phyloP scores from a whole-genome alignment of 2,329 filamentous ascomycete species.

The Hysterium pulicare region DNA sequence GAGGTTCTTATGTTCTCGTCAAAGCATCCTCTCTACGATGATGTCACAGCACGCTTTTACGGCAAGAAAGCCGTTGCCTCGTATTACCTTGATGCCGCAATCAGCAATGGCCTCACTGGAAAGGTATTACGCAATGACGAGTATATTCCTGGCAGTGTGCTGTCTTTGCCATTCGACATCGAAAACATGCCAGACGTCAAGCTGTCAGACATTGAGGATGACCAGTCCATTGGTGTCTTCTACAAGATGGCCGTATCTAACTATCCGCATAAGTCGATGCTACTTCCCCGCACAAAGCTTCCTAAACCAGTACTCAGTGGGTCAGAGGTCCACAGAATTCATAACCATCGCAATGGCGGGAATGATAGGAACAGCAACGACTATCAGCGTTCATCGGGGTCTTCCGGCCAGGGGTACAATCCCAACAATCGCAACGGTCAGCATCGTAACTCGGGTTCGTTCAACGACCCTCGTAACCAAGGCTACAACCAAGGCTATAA shows the following conservation, averaged over 20 bases:
- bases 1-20: constrained; percentile 85
- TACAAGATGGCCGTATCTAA: constrained; percentile 70
- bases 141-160: constrained; percentile 78
- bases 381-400: too few species aligned
- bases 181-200: constrained; percentile 70
- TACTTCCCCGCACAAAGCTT: constrained; percentile 75
- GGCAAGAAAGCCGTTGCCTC: constrained; percentile 76
- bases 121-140: constrained; percentile 75
- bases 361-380: too few species aligned
- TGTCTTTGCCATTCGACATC: constrained; percentile 73
- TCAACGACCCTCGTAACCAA: too few species aligned
- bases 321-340: too few species aligned
- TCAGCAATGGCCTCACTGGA: constrained; percentile 76
- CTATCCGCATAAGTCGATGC: constrained; percentile 83
- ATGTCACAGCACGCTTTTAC: constrained; percentile 82
- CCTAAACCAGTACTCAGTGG: constrained; percentile 65
- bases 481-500: too few species aligned
- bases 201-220: constrained; percentile 78
- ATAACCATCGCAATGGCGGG: too few species aligned
- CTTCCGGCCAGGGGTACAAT: too few species aligned
- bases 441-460: too few species aligned
- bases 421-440: too few species aligned
- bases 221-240: constrained; percentile 59
- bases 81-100: constrained; percentile 69
- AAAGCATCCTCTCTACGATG: constrained; percentile 78